Evolutionary conservation across 805 yeast genomes (phyloP).

Genomic region (Monosporozyma siamensis): DNA sequence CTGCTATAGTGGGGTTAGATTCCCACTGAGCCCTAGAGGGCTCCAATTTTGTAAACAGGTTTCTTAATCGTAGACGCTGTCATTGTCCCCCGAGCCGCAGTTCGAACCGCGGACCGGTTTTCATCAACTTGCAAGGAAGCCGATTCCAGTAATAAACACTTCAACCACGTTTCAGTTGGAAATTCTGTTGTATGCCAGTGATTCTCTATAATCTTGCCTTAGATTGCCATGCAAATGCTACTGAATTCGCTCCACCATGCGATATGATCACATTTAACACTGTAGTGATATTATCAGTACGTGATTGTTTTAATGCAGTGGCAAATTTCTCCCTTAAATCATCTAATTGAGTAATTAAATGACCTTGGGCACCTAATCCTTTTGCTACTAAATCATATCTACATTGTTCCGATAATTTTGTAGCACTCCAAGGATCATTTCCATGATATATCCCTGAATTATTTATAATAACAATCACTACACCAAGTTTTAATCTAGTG

Average conservation of each 20-base stretch:
- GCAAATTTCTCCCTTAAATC: slow-evolving; percentile 33
- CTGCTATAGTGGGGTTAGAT: too few relatives aligned
- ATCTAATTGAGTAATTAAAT: slow-evolving; percentile 33
- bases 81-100: slow-evolving; percentile 12
- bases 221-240: slow-evolving; percentile 65
- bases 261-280: slow-evolving; percentile 56
- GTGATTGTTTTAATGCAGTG: slow-evolving; percentile 30
- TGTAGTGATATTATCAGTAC: slow-evolving; percentile 30
- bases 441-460: slow-evolving; percentile 71
- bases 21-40: background rate
- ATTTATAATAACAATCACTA: slow-evolving; percentile 57
- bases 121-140: background rate
- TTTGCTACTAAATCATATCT: slow-evolving; percentile 47
- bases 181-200: too few relatives aligned
- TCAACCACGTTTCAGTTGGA: background rate
- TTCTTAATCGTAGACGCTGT: slow-evolving; percentile 21
- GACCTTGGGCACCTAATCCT: slow-evolving; percentile 51
- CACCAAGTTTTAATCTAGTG: slow-evolving; percentile 43
- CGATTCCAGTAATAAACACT: slow-evolving; percentile 1
- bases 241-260: slow-evolving; percentile 44
- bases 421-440: slow-evolving; percentile 31
- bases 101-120: slow-evolving; percentile 13
- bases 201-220: slow-evolving; percentile 18
- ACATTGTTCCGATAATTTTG: slow-evolving; percentile 48
- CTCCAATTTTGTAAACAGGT: slow-evolving; percentile 21